Conservation (phyloP, 2,329 filamentous ascomycete genomes). For the Alternaria postmessia region DNA sequence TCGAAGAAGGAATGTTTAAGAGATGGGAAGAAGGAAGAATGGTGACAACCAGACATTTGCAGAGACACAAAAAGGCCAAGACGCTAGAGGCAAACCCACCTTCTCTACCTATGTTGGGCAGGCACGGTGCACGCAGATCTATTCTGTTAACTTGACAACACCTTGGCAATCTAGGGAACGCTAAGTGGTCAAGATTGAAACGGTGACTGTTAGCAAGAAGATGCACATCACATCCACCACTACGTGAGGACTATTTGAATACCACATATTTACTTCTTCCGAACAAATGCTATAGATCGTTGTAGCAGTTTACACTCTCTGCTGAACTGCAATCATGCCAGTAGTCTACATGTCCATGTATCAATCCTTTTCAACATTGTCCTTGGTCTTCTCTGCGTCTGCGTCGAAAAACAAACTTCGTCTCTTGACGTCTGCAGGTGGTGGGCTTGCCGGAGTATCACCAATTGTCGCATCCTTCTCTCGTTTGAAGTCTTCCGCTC, state of each 20-base stretch:
- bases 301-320: neutral
- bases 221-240: neutral
- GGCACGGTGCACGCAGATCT: neutral
- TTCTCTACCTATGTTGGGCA: neutral
- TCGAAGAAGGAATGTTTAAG: neutral
- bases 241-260: neutral
- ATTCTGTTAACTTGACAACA: neutral
- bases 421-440: conserved; percentile 13
- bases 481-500: conserved; percentile 38
- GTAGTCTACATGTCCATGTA: neutral
- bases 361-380: neutral
- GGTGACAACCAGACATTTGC: neutral
- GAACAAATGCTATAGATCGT: neutral
- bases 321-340: neutral
- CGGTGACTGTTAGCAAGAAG: neutral
- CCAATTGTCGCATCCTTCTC: conserved; percentile 26
- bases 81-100: neutral
- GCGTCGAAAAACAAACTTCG: conserved; percentile 32
- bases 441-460: neutral
- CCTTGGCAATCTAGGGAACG: neutral
- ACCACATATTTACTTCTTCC: neutral
- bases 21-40: neutral
- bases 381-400: conserved; percentile 25
- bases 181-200: neutral
- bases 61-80: neutral